Conservation (phyloP, 331 rosid genomes). For the Phaseolus coccineus region DNA sequence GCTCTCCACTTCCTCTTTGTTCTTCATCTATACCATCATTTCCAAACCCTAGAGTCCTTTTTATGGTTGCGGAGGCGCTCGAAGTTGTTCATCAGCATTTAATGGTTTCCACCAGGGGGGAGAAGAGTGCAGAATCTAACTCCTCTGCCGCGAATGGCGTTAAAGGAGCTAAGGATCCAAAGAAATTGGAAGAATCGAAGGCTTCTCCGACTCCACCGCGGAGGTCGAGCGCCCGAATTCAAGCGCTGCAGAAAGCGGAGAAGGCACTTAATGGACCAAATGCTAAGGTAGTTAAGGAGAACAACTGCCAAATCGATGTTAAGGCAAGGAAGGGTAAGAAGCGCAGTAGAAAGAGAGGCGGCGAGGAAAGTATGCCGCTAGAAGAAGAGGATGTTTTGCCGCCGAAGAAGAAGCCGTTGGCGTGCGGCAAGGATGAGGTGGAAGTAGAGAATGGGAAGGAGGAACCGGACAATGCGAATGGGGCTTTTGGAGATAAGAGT, state of each 20-base stretch:
- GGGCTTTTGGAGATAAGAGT: constrained; percentile 58
- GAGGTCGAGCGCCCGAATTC: constrained; percentile 68
- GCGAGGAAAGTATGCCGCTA: neutral
- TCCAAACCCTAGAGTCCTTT: neutral
- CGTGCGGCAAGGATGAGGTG: neutral
- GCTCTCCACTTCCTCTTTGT: too few species aligned
- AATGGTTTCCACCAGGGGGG: neutral
- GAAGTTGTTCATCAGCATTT: constrained; percentile 20
- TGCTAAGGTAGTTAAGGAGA: constrained; percentile 32
- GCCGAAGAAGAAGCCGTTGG: neutral
- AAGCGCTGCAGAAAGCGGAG: constrained; percentile 46
- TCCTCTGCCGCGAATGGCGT: neutral
- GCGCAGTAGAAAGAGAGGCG: neutral
- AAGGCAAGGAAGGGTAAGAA: neutral
- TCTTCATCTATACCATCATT: too few species aligned
- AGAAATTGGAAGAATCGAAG: neutral
- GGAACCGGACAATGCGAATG: constrained; percentile 36
- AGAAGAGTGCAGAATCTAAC: constrained; percentile 8
- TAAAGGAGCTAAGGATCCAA: neutral
- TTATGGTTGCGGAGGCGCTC: constrained; percentile 31
- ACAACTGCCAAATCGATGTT: constrained; percentile 11
- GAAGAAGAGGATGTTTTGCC: neutral
- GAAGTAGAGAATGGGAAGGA: neutral
- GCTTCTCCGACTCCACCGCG: constrained; percentile 41
- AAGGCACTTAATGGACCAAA: constrained; percentile 53